Conservation (phyloP, 2,329 filamentous ascomycete species). For the Colletotrichum nymphaeae region DNA sequence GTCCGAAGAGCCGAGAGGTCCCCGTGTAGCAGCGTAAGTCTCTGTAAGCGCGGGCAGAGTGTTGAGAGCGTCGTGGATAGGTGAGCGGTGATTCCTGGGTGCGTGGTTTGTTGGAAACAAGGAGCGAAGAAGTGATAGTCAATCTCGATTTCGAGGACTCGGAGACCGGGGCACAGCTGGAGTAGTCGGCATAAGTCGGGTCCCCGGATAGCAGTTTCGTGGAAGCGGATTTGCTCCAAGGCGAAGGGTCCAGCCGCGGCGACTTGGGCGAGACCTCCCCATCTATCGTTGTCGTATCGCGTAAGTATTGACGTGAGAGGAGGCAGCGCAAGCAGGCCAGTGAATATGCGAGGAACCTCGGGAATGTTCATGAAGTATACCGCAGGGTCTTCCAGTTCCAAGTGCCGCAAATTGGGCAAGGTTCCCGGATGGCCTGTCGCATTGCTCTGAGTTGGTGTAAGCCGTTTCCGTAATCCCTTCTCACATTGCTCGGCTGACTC, state of each 20-base stretch:
- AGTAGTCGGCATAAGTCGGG: not conserved
- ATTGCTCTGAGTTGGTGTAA: not conserved
- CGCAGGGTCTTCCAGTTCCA: not conserved
- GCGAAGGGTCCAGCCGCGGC: not conserved
- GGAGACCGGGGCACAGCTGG: not conserved
- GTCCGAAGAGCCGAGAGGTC: not conserved
- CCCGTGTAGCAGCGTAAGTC: not conserved
- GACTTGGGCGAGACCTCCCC: not conserved
- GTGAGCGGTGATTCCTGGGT: not conserved
- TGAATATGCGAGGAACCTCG: not conserved
- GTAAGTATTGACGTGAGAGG: not conserved
- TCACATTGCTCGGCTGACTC: not conserved
- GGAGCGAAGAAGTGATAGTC: not conserved
- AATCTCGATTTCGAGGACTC: not conserved
- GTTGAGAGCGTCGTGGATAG: not conserved
- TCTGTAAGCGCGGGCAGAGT: not conserved
- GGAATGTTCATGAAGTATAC: not conserved
- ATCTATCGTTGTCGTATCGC: not conserved
- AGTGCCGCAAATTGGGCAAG: not conserved
- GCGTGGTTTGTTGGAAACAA: not conserved
- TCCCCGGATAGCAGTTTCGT: not conserved
- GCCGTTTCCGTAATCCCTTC: not conserved
- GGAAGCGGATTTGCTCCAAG: not conserved
- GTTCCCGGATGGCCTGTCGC: not conserved
- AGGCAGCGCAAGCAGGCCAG: conserved; percentile 2